These are phyloP conservation scores for Spathaspora arborariae DNA, from an alignment of 805 yeast genomes.

Conservation along the genomic window DNA sequence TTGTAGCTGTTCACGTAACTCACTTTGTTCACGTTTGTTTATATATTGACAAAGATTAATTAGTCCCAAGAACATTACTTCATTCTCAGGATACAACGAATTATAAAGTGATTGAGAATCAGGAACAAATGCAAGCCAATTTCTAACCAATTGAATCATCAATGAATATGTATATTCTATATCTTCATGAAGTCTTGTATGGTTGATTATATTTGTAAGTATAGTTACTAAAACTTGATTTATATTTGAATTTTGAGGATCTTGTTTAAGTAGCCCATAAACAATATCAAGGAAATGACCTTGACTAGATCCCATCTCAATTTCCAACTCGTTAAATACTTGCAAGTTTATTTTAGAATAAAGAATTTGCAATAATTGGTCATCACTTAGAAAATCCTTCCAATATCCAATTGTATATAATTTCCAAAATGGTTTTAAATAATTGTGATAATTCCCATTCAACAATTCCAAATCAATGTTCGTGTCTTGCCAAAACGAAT, in stretches of 20 bases:
- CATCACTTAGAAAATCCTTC: slow-evolving; percentile 16
- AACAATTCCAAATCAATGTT: slow-evolving; percentile 12
- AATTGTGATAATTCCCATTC: slow-evolving; percentile 9
- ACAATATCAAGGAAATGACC: not conserved
- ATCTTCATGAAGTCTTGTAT: not conserved
- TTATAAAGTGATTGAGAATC: not conserved
- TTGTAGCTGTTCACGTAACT: not conserved
- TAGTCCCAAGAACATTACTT: not conserved
- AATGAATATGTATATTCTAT: not conserved
- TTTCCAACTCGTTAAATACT: slow-evolving; percentile 1
- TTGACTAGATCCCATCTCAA: not conserved
- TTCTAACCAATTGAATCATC: not conserved
- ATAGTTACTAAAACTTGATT: not conserved
- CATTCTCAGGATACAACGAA: not conserved
- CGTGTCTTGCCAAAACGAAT: slow-evolving; percentile 22
- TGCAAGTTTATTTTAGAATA: not conserved
- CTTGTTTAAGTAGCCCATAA: slow-evolving; percentile 1
- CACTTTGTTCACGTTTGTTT: not conserved
- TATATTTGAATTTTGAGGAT: not conserved
- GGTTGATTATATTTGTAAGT: not conserved
- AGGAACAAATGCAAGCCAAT: slow-evolving; percentile 1
- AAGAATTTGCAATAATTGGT: not conserved
- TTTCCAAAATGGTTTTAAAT: slow-evolving; percentile 21
- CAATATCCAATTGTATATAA: slow-evolving; percentile 26
- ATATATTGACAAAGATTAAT: not conserved